Percentiles rank a stretch among this genome's conserved stretches.
Evolutionary conservation across 352 stramenopile genomes (phyloP).

Genomic region (Pythium brachiatum): DNA sequence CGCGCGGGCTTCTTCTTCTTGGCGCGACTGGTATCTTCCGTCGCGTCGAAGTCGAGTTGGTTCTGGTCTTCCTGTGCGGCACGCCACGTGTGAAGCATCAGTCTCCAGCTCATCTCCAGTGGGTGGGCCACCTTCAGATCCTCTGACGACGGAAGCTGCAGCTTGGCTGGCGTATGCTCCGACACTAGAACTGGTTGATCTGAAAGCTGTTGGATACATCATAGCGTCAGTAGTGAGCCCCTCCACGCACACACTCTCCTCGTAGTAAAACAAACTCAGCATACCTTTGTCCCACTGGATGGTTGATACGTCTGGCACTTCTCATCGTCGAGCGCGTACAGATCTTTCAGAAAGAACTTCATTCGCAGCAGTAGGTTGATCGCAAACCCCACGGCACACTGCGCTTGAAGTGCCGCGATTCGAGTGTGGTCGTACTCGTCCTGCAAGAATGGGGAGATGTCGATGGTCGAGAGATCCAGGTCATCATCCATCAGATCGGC

Average conservation of each 20-base stretch:
- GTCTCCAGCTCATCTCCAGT: slow-evolving; percentile 51
- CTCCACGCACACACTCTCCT: too few species aligned
- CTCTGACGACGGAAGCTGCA: slow-evolving; percentile 26
- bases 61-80: slow-evolving; percentile 62
- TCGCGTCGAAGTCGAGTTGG: slow-evolving; percentile 62
- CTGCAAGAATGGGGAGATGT: slow-evolving; percentile 32
- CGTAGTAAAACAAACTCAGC: background rate
- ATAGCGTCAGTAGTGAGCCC: slow-evolving; percentile 4
- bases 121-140: slow-evolving; percentile 32
- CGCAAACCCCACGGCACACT: slow-evolving; percentile 44
- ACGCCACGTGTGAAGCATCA: slow-evolving; percentile 54
- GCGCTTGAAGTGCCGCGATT: slow-evolving; percentile 18
- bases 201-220: slow-evolving; percentile 7
- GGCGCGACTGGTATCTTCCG: slow-evolving; percentile 27
- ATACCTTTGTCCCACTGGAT: slow-evolving; percentile 40
- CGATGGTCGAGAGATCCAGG: slow-evolving; percentile 41
- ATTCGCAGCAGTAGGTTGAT: slow-evolving; percentile 66
- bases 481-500: slow-evolving; percentile 48
- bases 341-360: slow-evolving; percentile 72
- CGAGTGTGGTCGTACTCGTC: background rate
- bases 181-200: slow-evolving; percentile 29
- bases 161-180: slow-evolving; percentile 10
- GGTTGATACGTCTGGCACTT: slow-evolving; percentile 82
- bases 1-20: slow-evolving; percentile 34
- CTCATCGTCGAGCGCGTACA: slow-evolving; percentile 71